Evolutionary conservation across 495 filamentous ascomycete genomes (phyloP).

Genomic region (Tuber umbilicatum): DNA sequence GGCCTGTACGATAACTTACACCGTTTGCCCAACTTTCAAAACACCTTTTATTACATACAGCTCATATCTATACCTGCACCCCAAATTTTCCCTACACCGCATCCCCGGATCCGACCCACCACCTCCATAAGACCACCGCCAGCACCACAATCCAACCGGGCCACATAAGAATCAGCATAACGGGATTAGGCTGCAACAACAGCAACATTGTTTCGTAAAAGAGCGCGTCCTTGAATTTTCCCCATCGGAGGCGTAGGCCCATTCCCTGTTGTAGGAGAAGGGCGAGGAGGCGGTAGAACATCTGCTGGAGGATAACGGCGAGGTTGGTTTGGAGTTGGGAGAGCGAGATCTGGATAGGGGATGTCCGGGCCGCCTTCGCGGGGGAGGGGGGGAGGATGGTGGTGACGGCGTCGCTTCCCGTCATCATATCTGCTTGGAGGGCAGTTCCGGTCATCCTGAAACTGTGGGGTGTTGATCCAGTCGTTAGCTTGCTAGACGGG

Average conservation of each 20-base stretch:
- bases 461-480: neutral
- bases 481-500: neutral
- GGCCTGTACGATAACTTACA: too few relatives aligned
- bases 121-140: slow-evolving; percentile 22
- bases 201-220: slow-evolving; percentile 38
- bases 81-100: slow-evolving; percentile 1
- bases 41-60: too few relatives aligned
- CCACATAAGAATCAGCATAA: slow-evolving; percentile 38
- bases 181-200: slow-evolving; percentile 33
- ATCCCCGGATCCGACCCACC: neutral
- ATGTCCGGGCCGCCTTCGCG: neutral
- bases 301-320: neutral
- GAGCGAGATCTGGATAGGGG: neutral
- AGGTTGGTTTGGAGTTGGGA: neutral
- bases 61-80: neutral
- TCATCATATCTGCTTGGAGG: neutral
- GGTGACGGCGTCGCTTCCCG: neutral
- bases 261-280: neutral
- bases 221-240: slow-evolving; percentile 31
- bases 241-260: slow-evolving; percentile 16
- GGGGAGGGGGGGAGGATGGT: neutral
- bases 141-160: slow-evolving; percentile 39
- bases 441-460: neutral
- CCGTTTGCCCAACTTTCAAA: too few relatives aligned
- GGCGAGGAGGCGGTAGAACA: neutral